Percentiles rank a stretch among this genome's conserved stretches.
Evolutionary conservation across 1,284 basidiomycete genomes (phyloP).

Genomic region (Phlebopus sp.): DNA sequence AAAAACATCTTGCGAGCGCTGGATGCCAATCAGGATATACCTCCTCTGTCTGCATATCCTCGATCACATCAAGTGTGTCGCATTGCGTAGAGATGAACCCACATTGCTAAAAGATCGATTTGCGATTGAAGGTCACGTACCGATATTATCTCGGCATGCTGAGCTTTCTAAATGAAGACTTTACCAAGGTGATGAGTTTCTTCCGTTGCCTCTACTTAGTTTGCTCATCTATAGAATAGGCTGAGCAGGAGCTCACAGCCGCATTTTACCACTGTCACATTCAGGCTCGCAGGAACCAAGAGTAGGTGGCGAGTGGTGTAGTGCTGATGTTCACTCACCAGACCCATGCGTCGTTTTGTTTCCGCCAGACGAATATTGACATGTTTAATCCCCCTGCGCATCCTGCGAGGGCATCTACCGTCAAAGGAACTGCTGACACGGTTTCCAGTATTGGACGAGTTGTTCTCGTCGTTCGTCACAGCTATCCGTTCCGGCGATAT

Average conservation of each 20-base stretch:
- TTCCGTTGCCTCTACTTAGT: neutral
- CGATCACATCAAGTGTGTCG: constrained; percentile 78
- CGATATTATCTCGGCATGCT: constrained; percentile 94
- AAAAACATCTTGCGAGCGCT: constrained; percentile 92
- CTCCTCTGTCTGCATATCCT: constrained; percentile 74
- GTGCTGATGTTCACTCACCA: neutral
- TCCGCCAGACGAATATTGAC: constrained; percentile 74
- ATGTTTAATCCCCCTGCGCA: constrained; percentile 86
- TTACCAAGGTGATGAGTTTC: constrained; percentile 56
- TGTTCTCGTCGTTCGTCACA: constrained; percentile 79
- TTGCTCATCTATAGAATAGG: constrained; percentile 39
- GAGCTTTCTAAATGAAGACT: constrained; percentile 91
- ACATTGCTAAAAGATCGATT: constrained; percentile 12
- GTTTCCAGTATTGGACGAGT: constrained; percentile 69
- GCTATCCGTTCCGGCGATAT: constrained; percentile 82
- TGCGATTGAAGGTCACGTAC: constrained; percentile 69
- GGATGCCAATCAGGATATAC: constrained; percentile 81
- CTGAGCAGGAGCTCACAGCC: constrained; percentile 79
- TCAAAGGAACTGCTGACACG: constrained; percentile 61
- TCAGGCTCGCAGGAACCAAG: constrained; percentile 68
- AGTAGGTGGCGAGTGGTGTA: constrained; percentile 49
- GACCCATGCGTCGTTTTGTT: neutral
- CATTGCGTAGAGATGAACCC: constrained; percentile 7
- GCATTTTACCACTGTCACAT: constrained; percentile 81
- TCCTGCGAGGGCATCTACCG: constrained; percentile 84